A percentile compares a stretch with the other conserved stretches of the same genome.
Evolutionary conservation across 148 eudicot species (phyloP).

Genomic region (Rhododendron williamsianum): DNA sequence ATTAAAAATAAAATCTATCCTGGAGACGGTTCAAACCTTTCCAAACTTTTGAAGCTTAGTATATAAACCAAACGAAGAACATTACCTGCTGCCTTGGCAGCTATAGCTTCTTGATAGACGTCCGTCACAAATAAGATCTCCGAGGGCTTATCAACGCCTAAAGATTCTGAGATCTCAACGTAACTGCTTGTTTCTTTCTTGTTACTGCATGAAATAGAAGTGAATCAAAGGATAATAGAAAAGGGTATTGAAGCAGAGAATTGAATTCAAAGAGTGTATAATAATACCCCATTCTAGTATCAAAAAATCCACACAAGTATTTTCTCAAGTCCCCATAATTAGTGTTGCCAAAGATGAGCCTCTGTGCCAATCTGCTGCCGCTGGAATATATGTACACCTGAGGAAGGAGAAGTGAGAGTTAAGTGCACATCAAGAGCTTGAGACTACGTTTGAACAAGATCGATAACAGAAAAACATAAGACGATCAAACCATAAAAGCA

Average conservation of each 20-base stretch:
- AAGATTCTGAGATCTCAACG: conserved; percentile 55
- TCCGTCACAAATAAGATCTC: conserved; percentile 75
- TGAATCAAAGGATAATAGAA: background rate
- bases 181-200: conserved; percentile 83
- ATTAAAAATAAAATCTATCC: background rate
- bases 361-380: conserved; percentile 95
- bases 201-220: conserved; percentile 33
- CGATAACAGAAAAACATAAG: background rate
- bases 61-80: background rate
- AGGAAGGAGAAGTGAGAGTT: conserved; percentile 6
- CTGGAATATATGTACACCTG: conserved; percentile 97
- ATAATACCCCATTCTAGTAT: conserved; percentile 82
- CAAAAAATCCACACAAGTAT: conserved; percentile 76
- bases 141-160: conserved; percentile 81
- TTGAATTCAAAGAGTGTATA: background rate
- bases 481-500: background rate
- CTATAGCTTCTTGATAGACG: conserved; percentile 85
- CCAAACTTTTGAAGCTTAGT: background rate
- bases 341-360: conserved; percentile 82
- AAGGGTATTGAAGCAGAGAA: conserved; percentile 10
- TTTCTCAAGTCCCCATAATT: conserved; percentile 80
- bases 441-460: background rate
- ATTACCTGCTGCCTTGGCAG: conserved; percentile 91
- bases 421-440: background rate
- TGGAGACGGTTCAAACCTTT: background rate